phyloP scores from a whole-genome alignment of 2,329 filamentous ascomycete species.

The Bisporella sp. region DNA sequence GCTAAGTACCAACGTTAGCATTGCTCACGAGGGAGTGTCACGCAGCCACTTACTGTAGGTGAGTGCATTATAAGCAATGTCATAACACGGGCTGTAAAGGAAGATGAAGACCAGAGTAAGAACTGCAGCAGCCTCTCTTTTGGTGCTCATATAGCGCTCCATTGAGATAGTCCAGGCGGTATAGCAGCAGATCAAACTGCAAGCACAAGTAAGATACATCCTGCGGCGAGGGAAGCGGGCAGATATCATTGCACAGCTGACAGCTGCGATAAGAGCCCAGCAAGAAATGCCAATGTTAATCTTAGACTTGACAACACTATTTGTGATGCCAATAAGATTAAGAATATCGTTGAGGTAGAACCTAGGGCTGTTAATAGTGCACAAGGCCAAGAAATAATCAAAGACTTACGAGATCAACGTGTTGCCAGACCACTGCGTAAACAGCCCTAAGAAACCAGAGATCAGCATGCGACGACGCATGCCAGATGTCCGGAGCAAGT shows the following conservation, averaged over 20 bases:
- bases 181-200: conserved; percentile 21
- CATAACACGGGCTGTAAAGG: conserved; percentile 50
- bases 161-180: conserved; percentile 28
- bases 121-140: conserved; percentile 38
- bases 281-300: neutral
- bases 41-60: too few species aligned
- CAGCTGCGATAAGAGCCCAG: neutral
- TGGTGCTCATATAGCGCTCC: conserved; percentile 40
- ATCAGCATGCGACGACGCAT: neutral
- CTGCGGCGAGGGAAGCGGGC: conserved; percentile 31
- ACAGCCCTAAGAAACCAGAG: neutral
- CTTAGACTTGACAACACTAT: neutral
- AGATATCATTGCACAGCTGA: neutral
- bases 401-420: conserved; percentile 9
- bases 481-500: neutral
- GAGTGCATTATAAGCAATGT: too few species aligned
- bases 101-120: conserved; percentile 51
- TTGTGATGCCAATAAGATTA: neutral
- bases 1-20: conserved; percentile 40
- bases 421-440: neutral
- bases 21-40: conserved; percentile 49
- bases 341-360: neutral
- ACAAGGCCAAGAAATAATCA: too few species aligned
- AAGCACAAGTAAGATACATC: conserved; percentile 40
- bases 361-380: too few species aligned